Percentiles rank a stretch among this genome's conserved stretches.
Conservation (phyloP, 441 rosid genomes). For the Syzygium malaccense region DNA sequence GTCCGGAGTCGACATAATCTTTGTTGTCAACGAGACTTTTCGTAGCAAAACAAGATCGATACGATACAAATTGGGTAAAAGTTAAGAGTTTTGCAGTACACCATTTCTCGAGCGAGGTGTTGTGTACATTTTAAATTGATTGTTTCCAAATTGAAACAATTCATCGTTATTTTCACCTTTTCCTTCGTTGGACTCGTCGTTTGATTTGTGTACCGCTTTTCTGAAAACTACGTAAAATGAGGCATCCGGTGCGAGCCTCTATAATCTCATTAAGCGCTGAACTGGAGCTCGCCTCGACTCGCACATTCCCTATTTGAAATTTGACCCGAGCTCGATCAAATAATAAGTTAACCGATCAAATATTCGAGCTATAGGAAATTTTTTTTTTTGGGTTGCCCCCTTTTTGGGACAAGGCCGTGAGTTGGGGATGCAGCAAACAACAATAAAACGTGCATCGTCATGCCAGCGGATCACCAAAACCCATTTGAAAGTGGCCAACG, state of each 20-base stretch:
- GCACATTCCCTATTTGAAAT: not conserved
- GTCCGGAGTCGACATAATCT: not conserved
- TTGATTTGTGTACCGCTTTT: not conserved
- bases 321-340: not conserved
- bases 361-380: too few species aligned
- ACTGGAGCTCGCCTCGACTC: not conserved
- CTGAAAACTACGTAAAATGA: not conserved
- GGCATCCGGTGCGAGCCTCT: not conserved
- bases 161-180: not conserved
- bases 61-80: not conserved
- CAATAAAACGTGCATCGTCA: not conserved
- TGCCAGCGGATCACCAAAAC: not conserved
- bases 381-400: too few species aligned
- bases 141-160: not conserved
- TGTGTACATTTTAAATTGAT: not conserved
- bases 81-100: not conserved
- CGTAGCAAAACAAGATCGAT: not conserved
- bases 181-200: not conserved
- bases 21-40: too few species aligned
- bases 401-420: too few species aligned
- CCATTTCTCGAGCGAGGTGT: too few species aligned
- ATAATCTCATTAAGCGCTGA: not conserved
- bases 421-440: too few species aligned
- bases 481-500: not conserved
- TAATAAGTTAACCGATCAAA: not conserved